Conservation (phyloP, 345 rosid species). For the Ceriops decandra region DNA sequence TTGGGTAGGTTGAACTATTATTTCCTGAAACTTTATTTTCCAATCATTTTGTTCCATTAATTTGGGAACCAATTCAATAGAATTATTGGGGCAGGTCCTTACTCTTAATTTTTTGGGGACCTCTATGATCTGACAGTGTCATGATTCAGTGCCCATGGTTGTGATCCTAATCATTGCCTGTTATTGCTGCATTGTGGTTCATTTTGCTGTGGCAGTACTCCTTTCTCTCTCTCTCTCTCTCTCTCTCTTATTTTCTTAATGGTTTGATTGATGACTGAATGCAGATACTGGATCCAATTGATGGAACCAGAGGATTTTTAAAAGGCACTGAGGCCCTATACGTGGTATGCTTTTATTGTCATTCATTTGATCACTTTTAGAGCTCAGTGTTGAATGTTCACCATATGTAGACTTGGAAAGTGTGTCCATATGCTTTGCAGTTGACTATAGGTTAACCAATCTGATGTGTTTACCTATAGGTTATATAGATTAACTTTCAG, state of each 20-base stretch:
- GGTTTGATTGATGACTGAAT: slow-evolving; percentile 13
- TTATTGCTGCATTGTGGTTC: too few relatives aligned
- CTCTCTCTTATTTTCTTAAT: not conserved
- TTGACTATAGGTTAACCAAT: too few relatives aligned
- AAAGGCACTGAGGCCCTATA: slow-evolving; percentile 71
- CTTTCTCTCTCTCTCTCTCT: not conserved
- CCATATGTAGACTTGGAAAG: not conserved
- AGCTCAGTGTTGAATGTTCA: too few relatives aligned
- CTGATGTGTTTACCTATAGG: too few relatives aligned
- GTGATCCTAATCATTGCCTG: not conserved
- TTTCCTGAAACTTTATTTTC: not conserved
- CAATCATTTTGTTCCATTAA: not conserved
- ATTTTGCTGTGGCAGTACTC: too few relatives aligned
- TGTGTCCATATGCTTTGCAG: not conserved
- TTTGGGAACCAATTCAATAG: not conserved
- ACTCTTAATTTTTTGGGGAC: not conserved
- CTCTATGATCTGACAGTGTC: not conserved
- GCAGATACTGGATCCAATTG: slow-evolving; percentile 88
- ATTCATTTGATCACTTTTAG: not conserved
- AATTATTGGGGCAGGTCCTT: too few relatives aligned
- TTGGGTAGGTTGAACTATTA: slow-evolving; percentile 50
- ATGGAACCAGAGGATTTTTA: slow-evolving; percentile 81
- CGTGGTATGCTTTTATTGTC: slow-evolving; percentile 52
- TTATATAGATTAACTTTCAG: too few relatives aligned
- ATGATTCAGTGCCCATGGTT: not conserved